Conservation (phyloP, 2,329 filamentous ascomycete species). For the Colletotrichum truncatum region DNA sequence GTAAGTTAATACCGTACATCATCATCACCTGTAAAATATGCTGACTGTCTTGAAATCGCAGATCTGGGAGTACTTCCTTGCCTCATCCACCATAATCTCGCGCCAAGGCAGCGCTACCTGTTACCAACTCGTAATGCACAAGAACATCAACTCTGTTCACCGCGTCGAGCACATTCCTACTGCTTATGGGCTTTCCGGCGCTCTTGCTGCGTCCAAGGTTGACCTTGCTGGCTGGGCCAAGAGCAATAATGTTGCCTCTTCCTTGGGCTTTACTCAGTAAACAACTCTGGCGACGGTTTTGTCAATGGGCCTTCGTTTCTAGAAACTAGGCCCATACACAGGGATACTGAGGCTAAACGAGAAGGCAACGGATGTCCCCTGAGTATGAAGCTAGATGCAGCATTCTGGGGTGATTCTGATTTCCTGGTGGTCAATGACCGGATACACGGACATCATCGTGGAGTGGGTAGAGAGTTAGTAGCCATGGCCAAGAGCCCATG, state of each 20-base stretch:
- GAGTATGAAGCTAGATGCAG: background rate
- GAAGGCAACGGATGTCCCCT: no score
- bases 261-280: slow-evolving; percentile 16
- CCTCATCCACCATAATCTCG: slow-evolving; percentile 79
- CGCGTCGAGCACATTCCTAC: slow-evolving; percentile 74
- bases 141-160: slow-evolving; percentile 86
- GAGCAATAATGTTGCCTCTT: slow-evolving; percentile 35
- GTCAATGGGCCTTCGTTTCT: background rate
- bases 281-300: slow-evolving; percentile 12
- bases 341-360: no score
- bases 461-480: background rate
- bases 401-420: background rate
- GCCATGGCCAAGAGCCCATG: background rate
- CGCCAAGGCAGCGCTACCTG: slow-evolving; percentile 81
- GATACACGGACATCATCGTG: no score
- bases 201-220: slow-evolving; percentile 46
- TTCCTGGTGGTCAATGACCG: background rate
- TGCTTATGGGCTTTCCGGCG: slow-evolving; percentile 71
- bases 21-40: slow-evolving; percentile 72
- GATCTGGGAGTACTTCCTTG: slow-evolving; percentile 88
- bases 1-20: slow-evolving; percentile 55
- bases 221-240: slow-evolving; percentile 43
- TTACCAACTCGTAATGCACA: slow-evolving; percentile 82
- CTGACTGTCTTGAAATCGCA: slow-evolving; percentile 60
- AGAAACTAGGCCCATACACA: background rate